Evolutionary conservation across 179 eudicot species (phyloP), one percentile per base, ranked within the genome.

Genomic region (Vitellaria paradoxa): DNA sequence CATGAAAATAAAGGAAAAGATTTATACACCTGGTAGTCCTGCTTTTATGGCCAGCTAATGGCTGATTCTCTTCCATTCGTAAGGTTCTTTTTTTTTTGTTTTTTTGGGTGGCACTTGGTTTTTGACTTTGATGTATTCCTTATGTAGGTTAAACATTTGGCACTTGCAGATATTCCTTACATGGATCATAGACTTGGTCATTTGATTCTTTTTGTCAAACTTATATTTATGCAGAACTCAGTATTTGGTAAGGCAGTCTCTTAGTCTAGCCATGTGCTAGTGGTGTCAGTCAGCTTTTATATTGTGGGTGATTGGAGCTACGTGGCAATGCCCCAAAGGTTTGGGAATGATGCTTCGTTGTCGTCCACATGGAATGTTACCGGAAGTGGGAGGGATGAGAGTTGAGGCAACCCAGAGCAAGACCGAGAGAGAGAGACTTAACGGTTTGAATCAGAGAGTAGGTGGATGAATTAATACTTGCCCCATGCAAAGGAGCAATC

Each of bases 1-100:
- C 89, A 80, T 64, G 75, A 75, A 82, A 80, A 70, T 80, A 85
- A 84, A 86, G 81, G 71, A 69, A 84, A 84, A 79, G 87, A 70
- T 75, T 79, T 42, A 77, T 75, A 68, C 67, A 67, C 73, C 74
- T 59, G 80, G 70, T 70, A 77, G 66, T 65, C 77, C 46, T 78
- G 62, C 50, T 81, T 72, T 71, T 75, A 65, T 63, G 73, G 83
- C 73, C 60, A 60, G 50, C 50, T 45, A 9, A 71, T 77, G 67
- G 78, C 65, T 57, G 81, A 83, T 85, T 82, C 74, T 81, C 73
- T 72, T n/a, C 57, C 47, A 57, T 57, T n/a, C 20, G 9, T 53
- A 6, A 45, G 56, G 55, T 46, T 59, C 46, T 6, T 12, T 46
- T 8, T n/a, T 77, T 78, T 73, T 49, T 7, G 62, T 3, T 78